Evolutionary conservation across 2,329 filamentous ascomycete species (phyloP), one percentile per base, ranked within the genome.

Genomic region (Cytospora piceae): DNA sequence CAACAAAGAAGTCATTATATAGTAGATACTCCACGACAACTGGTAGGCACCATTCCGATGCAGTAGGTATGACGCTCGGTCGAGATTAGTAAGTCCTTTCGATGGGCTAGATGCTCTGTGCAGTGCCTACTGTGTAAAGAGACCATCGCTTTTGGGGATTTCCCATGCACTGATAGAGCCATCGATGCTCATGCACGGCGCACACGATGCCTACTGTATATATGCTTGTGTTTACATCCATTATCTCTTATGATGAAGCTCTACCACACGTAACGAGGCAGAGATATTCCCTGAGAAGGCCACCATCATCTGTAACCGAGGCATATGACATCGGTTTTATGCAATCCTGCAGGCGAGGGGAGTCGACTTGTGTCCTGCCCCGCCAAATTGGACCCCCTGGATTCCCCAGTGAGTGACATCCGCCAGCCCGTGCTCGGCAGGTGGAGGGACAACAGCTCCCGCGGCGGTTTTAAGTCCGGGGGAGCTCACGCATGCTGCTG

Each of bases 291-390:
- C n/a, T 24, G 9, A 49, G n/a, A 49, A 14, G 46, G 46, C n/a
- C 20, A n/a, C 1, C 42, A 46, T 46, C 8, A 49, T 49, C 46
- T 24, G 11, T 49, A 49, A 14, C 46, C 46, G 46, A 49, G 46
- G 46, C 46, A 24, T 46, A 46, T 49, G 46, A 49, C 46, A 49
- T 49, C 46, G 9, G 11, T 2, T 14, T 49, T 24, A 49, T 49
- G 46, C n/a, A 49, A 49, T 49, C 12, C n/a, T 49, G 46, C 46
- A 49, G 46, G 42, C 42, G 11, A 46, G 42, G 42, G 42, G 42
- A 46, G 42, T 46, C 17, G 42, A 22, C n/a, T 9, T 22, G 46
- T 49, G n/a, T 49, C 9, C n/a, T 24, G 46, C n/a, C 46, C 46
- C 46, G 46, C 46, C 46, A 49, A 9, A 12, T 24, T 22, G 46